Conservation (phyloP, 306 rosid genomes). For the Vigna mungo region DNA sequence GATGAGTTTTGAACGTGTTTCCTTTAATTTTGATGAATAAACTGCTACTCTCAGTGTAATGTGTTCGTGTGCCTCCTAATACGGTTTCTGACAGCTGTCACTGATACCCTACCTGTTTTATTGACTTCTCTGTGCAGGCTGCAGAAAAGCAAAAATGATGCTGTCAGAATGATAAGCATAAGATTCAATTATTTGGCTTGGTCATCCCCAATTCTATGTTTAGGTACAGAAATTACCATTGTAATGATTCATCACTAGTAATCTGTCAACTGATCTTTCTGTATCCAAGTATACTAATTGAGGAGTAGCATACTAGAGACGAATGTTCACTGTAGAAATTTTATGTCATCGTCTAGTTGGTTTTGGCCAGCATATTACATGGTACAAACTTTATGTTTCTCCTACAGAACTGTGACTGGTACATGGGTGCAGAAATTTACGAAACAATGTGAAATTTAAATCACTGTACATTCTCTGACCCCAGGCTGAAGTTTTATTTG, state of each 20-base stretch:
- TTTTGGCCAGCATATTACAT: neutral
- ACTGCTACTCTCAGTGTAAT: neutral
- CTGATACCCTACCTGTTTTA: conserved; percentile 39
- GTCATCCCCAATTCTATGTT: conserved; percentile 10
- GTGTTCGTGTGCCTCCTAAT: conserved; percentile 1
- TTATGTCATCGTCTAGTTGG: neutral
- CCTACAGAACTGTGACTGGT: neutral
- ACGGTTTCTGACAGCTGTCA: conserved; percentile 23
- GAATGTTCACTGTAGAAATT: neutral
- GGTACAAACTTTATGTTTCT: neutral
- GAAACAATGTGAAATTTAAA: neutral
- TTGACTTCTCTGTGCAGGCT: conserved; percentile 64
- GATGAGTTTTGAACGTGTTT: conserved; percentile 25
- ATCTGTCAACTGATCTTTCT: conserved; percentile 22
- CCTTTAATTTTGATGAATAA: conserved; percentile 11
- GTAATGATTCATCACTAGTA: conserved; percentile 22
- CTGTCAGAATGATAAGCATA: conserved; percentile 9
- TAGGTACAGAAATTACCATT: conserved; percentile 44
- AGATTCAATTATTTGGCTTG: conserved; percentile 34
- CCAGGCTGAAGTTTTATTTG: neutral
- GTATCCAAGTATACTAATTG: conserved; percentile 27
- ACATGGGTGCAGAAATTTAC: neutral
- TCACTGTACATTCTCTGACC: neutral
- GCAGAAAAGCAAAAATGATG: conserved; percentile 61
- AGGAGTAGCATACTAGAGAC: neutral